Evolutionary conservation across 352 stramenopile species (phyloP).

Genomic region (Thalassiosira exigua): DNA sequence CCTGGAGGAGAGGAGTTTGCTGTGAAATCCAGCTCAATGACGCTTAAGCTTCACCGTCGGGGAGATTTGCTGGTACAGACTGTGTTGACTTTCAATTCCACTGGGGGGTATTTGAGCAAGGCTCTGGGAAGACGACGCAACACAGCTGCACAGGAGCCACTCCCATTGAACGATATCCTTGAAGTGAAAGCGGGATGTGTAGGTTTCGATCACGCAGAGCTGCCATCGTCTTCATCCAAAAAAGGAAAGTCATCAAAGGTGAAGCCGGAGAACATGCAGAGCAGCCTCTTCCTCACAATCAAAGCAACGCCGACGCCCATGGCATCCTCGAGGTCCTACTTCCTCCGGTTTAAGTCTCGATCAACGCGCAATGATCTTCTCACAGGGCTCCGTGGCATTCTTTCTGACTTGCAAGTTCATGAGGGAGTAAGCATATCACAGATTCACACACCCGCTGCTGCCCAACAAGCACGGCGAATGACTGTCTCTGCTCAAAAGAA

Average conservation of each 20-base stretch:
- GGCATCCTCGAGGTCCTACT: slow-evolving; percentile 76
- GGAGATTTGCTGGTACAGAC: slow-evolving; percentile 79
- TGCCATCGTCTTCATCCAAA: slow-evolving; percentile 70
- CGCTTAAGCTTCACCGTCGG: slow-evolving; percentile 78
- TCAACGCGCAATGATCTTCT: slow-evolving; percentile 81
- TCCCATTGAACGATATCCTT: slow-evolving; percentile 85
- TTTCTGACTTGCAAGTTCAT: slow-evolving; percentile 84
- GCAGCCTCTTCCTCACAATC: slow-evolving; percentile 84
- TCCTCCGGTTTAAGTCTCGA: slow-evolving; percentile 83
- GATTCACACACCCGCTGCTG: slow-evolving; percentile 57
- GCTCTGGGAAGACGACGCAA: slow-evolving; percentile 74
- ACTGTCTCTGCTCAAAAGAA: slow-evolving; percentile 48
- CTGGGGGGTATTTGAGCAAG: slow-evolving; percentile 84
- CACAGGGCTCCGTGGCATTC: slow-evolving; percentile 71
- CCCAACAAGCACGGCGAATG: slow-evolving; percentile 54
- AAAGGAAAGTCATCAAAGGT: slow-evolving; percentile 70
- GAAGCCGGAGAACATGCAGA: slow-evolving; percentile 81
- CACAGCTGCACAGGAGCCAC: slow-evolving; percentile 77
- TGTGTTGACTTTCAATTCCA: slow-evolving; percentile 80
- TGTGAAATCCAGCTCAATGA: slow-evolving; percentile 81
- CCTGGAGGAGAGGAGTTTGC: slow-evolving; percentile 73
- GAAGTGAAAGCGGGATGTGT: slow-evolving; percentile 82
- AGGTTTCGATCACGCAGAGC: slow-evolving; percentile 80
- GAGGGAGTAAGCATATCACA: slow-evolving; percentile 83
- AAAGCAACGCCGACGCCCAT: slow-evolving; percentile 81